These are phyloP conservation scores for Lactifluus subvellereus DNA, from an alignment of 768 basidiomycete species.

Conservation along the genomic window DNA sequence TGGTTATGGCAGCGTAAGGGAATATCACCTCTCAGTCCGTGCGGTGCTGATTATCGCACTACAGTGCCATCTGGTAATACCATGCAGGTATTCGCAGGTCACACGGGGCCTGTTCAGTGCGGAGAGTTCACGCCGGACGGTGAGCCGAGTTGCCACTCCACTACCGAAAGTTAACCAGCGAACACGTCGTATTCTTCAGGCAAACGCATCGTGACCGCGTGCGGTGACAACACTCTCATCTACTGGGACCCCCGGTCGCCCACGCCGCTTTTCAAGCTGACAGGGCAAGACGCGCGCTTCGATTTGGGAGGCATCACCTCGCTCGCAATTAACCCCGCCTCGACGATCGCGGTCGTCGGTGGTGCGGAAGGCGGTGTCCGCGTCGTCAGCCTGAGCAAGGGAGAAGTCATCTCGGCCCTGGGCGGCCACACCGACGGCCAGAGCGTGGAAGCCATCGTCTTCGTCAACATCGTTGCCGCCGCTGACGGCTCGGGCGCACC, in stretches of 20 bases:
- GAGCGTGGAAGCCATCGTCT: slow-evolving; percentile 81
- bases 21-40: background rate
- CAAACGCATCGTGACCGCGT: slow-evolving; percentile 85
- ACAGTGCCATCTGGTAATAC: slow-evolving; percentile 90
- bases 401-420: slow-evolving; percentile 71
- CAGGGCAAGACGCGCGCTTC: slow-evolving; percentile 64
- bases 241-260: slow-evolving; percentile 88
- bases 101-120: slow-evolving; percentile 75
- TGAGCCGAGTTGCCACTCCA: slow-evolving; percentile 27
- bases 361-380: slow-evolving; percentile 81
- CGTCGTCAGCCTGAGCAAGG: slow-evolving; percentile 81
- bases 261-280: slow-evolving; percentile 76
- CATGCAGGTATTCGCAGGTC: slow-evolving; percentile 94
- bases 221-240: slow-evolving; percentile 73
- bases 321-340: slow-evolving; percentile 76
- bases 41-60: slow-evolving; percentile 6
- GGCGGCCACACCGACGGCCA: slow-evolving; percentile 83
- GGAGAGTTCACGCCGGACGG: slow-evolving; percentile 93
- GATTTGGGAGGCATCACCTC: slow-evolving; percentile 80
- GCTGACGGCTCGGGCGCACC: slow-evolving; percentile 45
- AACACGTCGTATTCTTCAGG: slow-evolving; percentile 38
- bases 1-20: slow-evolving; percentile 97
- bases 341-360: slow-evolving; percentile 88
- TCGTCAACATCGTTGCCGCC: slow-evolving; percentile 67
- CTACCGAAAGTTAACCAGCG: background rate